Conservation (phyloP, 2,329 filamentous ascomycete genomes). For the Colletotrichum sp. region DNA sequence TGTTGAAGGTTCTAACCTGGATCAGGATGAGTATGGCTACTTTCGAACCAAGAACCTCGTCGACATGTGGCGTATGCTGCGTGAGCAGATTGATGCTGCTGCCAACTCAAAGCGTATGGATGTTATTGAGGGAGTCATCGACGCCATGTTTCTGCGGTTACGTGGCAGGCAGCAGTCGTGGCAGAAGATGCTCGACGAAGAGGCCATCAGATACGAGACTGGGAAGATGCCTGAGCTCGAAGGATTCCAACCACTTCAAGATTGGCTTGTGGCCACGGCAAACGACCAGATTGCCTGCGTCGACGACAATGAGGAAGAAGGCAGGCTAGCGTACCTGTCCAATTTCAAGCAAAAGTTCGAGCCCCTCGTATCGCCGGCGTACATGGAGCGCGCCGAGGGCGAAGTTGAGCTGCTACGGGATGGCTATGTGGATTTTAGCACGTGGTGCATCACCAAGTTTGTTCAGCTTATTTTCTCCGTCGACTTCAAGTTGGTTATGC, state of each 20-base stretch:
- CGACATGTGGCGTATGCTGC: conserved; percentile 97
- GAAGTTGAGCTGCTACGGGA: conserved; percentile 82
- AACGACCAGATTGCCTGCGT: conserved; percentile 99
- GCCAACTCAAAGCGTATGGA: conserved; percentile 85
- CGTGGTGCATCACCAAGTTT: conserved; percentile 89
- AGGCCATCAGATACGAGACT: conserved; percentile 75
- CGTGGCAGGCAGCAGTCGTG: conserved; percentile 83
- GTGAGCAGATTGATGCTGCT: conserved; percentile 88
- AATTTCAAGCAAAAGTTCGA: conserved; percentile 87
- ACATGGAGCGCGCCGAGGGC: conserved; percentile 74
- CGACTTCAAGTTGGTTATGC: conserved; percentile 84
- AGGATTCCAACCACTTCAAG: conserved; percentile 80
- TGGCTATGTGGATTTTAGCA: conserved; percentile 93
- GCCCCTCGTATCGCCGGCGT: conserved; percentile 78
- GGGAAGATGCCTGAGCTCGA: conserved; percentile 61
- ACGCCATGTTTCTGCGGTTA: conserved; percentile 91
- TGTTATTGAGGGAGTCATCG: conserved; percentile 92
- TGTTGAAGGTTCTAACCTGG: conserved; percentile 76
- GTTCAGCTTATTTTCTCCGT: conserved; percentile 86
- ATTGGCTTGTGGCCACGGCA: conserved; percentile 95
- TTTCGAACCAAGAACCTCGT: conserved; percentile 91
- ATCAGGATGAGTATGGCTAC: conserved; percentile 86
- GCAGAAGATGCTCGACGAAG: conserved; percentile 87
- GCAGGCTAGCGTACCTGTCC: conserved; percentile 80
- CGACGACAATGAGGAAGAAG: conserved; percentile 83